phyloP scores from a whole-genome alignment of 2,329 filamentous ascomycete genomes.

The Trichoderma semiorbis region DNA sequence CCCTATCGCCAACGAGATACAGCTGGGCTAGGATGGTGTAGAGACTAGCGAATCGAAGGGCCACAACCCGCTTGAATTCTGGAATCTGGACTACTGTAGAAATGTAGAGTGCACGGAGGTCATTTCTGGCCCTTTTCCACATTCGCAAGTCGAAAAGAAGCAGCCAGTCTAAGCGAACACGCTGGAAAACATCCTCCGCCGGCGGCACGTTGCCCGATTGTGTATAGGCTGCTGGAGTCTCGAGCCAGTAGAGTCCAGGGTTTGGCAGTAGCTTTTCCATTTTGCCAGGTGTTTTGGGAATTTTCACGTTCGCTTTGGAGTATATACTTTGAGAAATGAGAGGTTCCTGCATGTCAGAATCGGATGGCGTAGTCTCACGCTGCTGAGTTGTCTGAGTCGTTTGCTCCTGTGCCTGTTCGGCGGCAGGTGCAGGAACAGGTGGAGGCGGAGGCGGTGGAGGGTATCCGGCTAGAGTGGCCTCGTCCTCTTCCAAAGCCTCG shows the following conservation, averaged over 20 bases:
- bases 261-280: constrained; percentile 48
- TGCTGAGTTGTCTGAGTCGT: constrained; percentile 38
- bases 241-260: constrained; percentile 80
- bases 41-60: constrained; percentile 87
- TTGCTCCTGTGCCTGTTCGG: neutral
- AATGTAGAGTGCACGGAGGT: constrained; percentile 90
- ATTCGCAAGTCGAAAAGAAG: constrained; percentile 91
- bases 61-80: constrained; percentile 91
- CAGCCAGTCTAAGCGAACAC: constrained; percentile 88
- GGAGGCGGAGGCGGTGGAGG: constrained; percentile 63
- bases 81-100: constrained; percentile 94
- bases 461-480: constrained; percentile 75
- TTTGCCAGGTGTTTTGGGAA: constrained; percentile 77
- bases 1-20: constrained; percentile 91
- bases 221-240: constrained; percentile 69
- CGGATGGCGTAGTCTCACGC: constrained; percentile 64
- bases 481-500: constrained; percentile 69
- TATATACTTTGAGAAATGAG: constrained; percentile 60
- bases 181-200: constrained; percentile 84
- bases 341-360: constrained; percentile 66
- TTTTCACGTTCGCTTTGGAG: constrained; percentile 63
- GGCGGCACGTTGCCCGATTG: constrained; percentile 60
- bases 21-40: constrained; percentile 93
- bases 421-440: constrained; percentile 40
- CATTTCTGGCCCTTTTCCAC: constrained; percentile 93